A percentile compares a stretch with the other conserved stretches of the same genome.
These are phyloP conservation scores for Curvularia sp. DNA, from an alignment of 2,329 filamentous ascomycete genomes.

Conservation along the genomic window DNA sequence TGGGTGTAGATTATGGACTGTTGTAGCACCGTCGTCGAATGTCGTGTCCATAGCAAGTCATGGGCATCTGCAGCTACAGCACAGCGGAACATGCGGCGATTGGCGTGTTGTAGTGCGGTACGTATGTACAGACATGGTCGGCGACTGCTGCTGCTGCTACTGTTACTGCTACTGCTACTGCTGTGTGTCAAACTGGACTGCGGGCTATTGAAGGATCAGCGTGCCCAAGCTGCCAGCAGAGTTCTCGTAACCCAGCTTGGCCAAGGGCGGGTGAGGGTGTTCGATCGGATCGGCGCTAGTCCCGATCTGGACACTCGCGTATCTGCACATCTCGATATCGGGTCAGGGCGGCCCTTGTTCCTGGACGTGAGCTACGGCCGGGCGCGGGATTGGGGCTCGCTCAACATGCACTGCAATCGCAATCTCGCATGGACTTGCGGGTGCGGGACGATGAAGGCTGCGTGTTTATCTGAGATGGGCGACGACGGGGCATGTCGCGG, in stretches of 20 bases:
- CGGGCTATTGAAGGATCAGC: slow-evolving; percentile 10
- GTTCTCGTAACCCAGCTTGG: slow-evolving; percentile 3
- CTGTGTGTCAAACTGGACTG: not conserved
- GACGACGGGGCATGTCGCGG: not conserved
- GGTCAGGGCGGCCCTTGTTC: slow-evolving; percentile 12
- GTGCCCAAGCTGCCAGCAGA: slow-evolving; percentile 6
- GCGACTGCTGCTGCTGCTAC: slow-evolving; percentile 3
- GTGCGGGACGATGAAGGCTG: not conserved
- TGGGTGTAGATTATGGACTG: no score
- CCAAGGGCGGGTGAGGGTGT: not conserved
- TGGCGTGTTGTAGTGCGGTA: not conserved
- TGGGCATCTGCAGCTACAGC: not conserved
- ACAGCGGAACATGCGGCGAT: not conserved
- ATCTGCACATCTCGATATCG: slow-evolving; percentile 12
- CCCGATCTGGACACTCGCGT: slow-evolving; percentile 21
- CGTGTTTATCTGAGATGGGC: no score
- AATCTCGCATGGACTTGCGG: not conserved
- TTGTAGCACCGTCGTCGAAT: not conserved
- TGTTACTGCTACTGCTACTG: not conserved
- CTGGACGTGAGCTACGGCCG: not conserved
- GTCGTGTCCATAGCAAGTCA: not conserved
- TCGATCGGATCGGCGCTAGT: slow-evolving; percentile 24
- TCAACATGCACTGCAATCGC: slow-evolving; percentile 5
- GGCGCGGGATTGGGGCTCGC: slow-evolving; percentile 12
- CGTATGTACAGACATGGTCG: slow-evolving; percentile 11